A percentile compares a stretch with the other conserved stretches of the same genome.
Evolutionary conservation across 1,284 basidiomycete genomes (phyloP).

Genomic region (Schizophyllum amplum): DNA sequence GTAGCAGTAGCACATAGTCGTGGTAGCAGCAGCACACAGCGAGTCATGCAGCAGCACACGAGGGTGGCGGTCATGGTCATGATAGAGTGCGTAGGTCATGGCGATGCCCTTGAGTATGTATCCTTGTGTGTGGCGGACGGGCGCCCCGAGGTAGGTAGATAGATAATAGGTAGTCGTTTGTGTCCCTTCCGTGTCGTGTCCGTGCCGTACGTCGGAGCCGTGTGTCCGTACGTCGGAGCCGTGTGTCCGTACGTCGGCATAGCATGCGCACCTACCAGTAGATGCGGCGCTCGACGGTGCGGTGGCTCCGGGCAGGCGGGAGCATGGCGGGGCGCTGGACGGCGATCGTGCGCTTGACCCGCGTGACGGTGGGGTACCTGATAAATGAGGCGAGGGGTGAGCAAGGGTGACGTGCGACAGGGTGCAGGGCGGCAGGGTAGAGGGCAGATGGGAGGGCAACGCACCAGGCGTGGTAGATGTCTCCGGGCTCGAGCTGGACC

Average conservation of each 20-base stretch:
- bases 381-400: neutral
- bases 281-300: constrained; percentile 58
- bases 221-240: too few species aligned
- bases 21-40: neutral
- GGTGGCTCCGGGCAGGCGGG: constrained; percentile 29
- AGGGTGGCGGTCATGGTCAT: neutral
- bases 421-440: constrained; percentile 1
- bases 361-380: constrained; percentile 67
- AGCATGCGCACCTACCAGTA: constrained; percentile 43
- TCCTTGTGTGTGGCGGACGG: neutral
- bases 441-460: constrained; percentile 12
- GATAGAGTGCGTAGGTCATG: neutral
- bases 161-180: neutral
- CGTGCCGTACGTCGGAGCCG: neutral
- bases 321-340: constrained; percentile 38
- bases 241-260: too few species aligned
- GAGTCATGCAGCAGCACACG: too few species aligned
- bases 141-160: neutral
- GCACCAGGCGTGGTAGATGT: constrained; percentile 62
- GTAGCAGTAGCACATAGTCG: neutral
- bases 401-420: neutral
- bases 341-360: constrained; percentile 59
- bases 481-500: constrained; percentile 63
- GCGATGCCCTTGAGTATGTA: neutral
- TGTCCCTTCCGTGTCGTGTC: neutral